Evolutionary conservation across 192 early-diverging fungal genomes (phyloP).

Genomic region (Podila clonocystis): DNA sequence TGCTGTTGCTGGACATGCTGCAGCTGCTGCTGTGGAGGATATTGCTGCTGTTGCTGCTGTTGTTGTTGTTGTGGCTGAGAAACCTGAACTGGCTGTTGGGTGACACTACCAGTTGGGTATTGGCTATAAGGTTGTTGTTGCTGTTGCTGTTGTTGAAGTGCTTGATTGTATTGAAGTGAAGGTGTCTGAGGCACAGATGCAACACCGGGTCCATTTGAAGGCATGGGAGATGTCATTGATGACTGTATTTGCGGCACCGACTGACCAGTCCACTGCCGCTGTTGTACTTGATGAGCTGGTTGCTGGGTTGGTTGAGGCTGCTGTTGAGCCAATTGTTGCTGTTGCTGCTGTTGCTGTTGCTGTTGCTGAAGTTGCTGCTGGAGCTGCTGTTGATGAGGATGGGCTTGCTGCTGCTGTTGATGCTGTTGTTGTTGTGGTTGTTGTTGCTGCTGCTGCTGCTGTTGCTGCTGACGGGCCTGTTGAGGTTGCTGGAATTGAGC

Average conservation of each 20-base stretch:
- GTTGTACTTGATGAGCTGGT: constrained; percentile 2
- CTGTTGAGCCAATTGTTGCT: constrained; percentile 9
- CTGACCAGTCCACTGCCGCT: not conserved
- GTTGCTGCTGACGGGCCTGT: constrained; percentile 10
- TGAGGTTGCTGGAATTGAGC: constrained; percentile 22
- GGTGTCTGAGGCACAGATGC: not conserved
- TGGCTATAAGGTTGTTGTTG: not conserved
- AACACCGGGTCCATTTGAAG: not conserved
- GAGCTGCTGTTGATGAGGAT: constrained; percentile 12
- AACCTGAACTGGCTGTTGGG: not conserved
- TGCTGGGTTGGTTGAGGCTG: not conserved
- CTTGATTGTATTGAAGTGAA: not conserved
- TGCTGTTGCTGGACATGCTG: not conserved
- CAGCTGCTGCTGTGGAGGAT: not conserved
- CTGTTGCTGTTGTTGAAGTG: not conserved
- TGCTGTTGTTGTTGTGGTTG: constrained; percentile 7
- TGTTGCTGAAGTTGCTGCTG: constrained; percentile 14
- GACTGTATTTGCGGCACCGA: not conserved
- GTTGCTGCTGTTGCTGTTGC: constrained; percentile 2
- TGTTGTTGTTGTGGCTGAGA: not conserved
- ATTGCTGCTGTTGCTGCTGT: not conserved
- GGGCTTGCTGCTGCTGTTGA: constrained; percentile 1
- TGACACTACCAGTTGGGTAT: not conserved
- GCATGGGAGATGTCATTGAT: not conserved
- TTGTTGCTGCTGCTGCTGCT: constrained; percentile 3